Conservation (phyloP, 306 rosid genomes). For the Parietaria judaica region DNA sequence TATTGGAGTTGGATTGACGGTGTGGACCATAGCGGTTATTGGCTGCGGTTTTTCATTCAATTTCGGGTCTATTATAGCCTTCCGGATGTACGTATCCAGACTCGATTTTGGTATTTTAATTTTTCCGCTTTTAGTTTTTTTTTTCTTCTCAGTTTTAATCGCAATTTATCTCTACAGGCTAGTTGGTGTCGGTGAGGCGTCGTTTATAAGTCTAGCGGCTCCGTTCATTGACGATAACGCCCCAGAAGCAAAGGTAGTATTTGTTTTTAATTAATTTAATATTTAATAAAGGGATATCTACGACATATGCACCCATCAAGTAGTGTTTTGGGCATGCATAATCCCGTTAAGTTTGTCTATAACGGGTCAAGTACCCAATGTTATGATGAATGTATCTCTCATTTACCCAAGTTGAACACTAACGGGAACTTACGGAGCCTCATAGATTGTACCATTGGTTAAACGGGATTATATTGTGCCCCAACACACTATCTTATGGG, state of each 20-base stretch:
- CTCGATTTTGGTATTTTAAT: not conserved
- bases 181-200: slow-evolving; percentile 92
- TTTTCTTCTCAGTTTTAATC: not conserved
- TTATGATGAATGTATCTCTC: too few relatives aligned
- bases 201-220: slow-evolving; percentile 89
- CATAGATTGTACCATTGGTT: too few relatives aligned
- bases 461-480: too few relatives aligned
- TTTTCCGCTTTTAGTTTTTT: slow-evolving; percentile 8
- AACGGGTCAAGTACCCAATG: too few relatives aligned
- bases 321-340: too few relatives aligned
- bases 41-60: slow-evolving; percentile 53
- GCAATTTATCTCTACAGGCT: slow-evolving; percentile 37
- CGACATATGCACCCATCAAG: too few relatives aligned
- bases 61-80: slow-evolving; percentile 74
- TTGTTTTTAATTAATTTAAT: slow-evolving; percentile 1
- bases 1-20: slow-evolving; percentile 74
- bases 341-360: too few relatives aligned
- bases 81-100: slow-evolving; percentile 60
- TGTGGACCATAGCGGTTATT: slow-evolving; percentile 66
- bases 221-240: slow-evolving; percentile 93
- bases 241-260: slow-evolving; percentile 58
- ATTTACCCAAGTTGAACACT: too few relatives aligned
- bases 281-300: too few relatives aligned
- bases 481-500: too few relatives aligned
- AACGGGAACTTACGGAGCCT: too few relatives aligned